Base-by-base conservation (phyloP, 495 filamentous ascomycete genomes). In the Aspergillus biplanus region DNA sequence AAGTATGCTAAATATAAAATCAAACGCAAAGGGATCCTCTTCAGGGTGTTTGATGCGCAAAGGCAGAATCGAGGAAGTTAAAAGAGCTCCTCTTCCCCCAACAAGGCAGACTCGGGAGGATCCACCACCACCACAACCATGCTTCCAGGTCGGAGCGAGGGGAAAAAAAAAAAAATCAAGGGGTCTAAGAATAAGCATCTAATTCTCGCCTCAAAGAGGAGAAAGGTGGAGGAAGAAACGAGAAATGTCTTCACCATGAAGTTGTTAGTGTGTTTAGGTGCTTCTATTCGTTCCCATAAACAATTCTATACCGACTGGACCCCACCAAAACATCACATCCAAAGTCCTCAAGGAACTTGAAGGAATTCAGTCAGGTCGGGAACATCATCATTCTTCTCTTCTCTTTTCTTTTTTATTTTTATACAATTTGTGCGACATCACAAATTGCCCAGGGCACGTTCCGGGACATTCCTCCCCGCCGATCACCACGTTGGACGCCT, bases 31-130 rank as follows among this genome's bases (percentile, higher is more conserved):
- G n/a, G 16, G 16, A 31, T 46, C 13, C 31, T 58, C 55, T 27
- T 35, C 21, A 57, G 35, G 55, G 55, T 27, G 21, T 27, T 27
- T 27, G 21, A 27, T 27, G 21, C 21, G 7, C 53, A 27, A 31
- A 50, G 47, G 47, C 47, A 50, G 47, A 50, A 50, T 50, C 47
- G n/a, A 31, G 6, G 16, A 50, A 31, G n/a, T 50, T 50, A 18
- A 50, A 50, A 27, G 47, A 7, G 15, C 31, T 12, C 52, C 54
- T 31, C 16, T 44, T 9, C 35, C 18, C 44, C 55, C 37, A 11
- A 46, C 55, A 47, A 58, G 55, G 55, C 55, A 58, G 55, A 58
- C 39, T 58, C 18, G 18, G 35, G 21, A 27, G 37, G 55, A 58
- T 58, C 55, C 55, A 58, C 55, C 39, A 32, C 6, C 16, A 47